phyloP scores from a whole-genome alignment of 2,329 filamentous ascomycete species.

The Pleurostoma richardsiae region DNA sequence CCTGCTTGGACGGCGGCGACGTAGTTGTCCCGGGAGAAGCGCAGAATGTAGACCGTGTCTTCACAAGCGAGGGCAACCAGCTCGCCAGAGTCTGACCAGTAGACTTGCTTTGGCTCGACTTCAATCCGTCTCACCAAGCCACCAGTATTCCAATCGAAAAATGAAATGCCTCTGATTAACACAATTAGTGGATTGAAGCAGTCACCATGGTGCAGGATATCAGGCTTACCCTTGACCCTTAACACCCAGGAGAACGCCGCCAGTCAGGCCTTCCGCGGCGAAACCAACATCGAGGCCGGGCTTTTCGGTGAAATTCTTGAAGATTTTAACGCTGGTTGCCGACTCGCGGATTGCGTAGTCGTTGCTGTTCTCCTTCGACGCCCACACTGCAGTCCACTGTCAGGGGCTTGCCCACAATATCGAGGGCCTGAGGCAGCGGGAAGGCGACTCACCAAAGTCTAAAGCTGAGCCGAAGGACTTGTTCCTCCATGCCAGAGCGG shows the following conservation, averaged over 20 bases:
- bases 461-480: slow-evolving; percentile 94
- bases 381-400: slow-evolving; percentile 59
- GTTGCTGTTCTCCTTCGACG: slow-evolving; percentile 94
- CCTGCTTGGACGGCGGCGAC: slow-evolving; percentile 77
- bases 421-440: too few species aligned
- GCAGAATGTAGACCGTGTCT: slow-evolving; percentile 89
- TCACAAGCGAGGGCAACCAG: slow-evolving; percentile 90
- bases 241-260: slow-evolving; percentile 86
- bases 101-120: slow-evolving; percentile 69
- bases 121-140: slow-evolving; percentile 89
- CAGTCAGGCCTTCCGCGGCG: slow-evolving; percentile 84
- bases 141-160: slow-evolving; percentile 94
- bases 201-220: too few species aligned
- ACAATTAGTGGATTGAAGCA: too few species aligned
- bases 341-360: slow-evolving; percentile 94
- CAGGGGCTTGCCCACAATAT: too few species aligned
- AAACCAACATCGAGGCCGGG: slow-evolving; percentile 84
- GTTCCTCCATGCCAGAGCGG: slow-evolving; percentile 91
- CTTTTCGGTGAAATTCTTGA: slow-evolving; percentile 96
- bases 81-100: slow-evolving; percentile 97
- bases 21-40: slow-evolving; percentile 87
- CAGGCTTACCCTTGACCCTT: slow-evolving; percentile 68
- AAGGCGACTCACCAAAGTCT: slow-evolving; percentile 63
- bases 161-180: slow-evolving; percentile 63
- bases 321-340: slow-evolving; percentile 89